phyloP scores from a whole-genome alignment of 2,329 filamentous ascomycete species.

The Trichoderma simmonsii region DNA sequence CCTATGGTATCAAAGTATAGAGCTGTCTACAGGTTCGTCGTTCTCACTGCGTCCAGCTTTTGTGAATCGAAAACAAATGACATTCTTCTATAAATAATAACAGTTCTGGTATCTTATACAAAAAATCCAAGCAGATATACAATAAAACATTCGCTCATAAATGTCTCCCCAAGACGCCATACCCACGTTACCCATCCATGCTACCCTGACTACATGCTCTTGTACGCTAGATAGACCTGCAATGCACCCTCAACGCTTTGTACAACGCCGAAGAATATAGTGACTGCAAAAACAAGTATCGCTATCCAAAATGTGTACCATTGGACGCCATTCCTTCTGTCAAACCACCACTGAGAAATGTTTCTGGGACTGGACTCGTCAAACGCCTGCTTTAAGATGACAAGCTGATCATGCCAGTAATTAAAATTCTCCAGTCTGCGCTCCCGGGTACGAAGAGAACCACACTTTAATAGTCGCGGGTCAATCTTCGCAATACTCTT shows the following conservation, averaged over 20 bases:
- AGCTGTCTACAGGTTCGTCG: neutral
- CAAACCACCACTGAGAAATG: conserved; percentile 42
- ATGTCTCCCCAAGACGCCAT: neutral
- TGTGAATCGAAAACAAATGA: neutral
- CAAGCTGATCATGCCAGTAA: conserved; percentile 43
- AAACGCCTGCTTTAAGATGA: conserved; percentile 41
- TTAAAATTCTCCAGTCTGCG: conserved; percentile 31
- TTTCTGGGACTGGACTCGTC: conserved; percentile 37
- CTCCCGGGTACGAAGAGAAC: conserved; percentile 29
- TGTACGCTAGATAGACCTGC: neutral
- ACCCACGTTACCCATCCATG: neutral
- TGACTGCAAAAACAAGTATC: conserved; percentile 31
- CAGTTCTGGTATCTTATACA: neutral
- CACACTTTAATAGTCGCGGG: conserved; percentile 25
- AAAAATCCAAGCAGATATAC: neutral
- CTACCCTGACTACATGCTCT: neutral
- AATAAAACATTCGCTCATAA: neutral
- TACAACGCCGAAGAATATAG: conserved; percentile 39
- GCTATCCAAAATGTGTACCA: conserved; percentile 47
- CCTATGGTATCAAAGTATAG: neutral
- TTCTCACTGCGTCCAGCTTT: neutral
- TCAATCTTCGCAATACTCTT: conserved; percentile 26
- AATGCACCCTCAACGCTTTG: conserved; percentile 39
- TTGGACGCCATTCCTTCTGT: conserved; percentile 40
- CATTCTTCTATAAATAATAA: neutral